phyloP scores from a whole-genome alignment of 2,329 filamentous ascomycete genomes.

The Mariannaea elegans region DNA sequence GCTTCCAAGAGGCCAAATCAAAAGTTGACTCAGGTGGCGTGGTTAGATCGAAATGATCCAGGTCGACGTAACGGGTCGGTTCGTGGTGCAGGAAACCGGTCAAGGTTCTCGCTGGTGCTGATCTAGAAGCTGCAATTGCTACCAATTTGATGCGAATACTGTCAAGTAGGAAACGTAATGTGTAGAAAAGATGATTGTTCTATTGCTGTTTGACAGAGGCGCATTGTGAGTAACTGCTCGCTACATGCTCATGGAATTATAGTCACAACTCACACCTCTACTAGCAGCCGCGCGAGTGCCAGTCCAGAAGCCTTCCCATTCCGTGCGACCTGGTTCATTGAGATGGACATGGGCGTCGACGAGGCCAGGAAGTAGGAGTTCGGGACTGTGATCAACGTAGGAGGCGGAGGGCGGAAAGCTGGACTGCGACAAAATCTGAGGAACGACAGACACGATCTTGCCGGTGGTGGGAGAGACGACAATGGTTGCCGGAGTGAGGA shows the following conservation, averaged over 20 bases:
- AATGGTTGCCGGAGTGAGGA: slow-evolving; percentile 83
- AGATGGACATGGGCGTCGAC: slow-evolving; percentile 98
- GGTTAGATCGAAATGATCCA: too few relatives aligned
- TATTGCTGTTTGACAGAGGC: slow-evolving; percentile 83
- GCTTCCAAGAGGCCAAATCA: too few relatives aligned
- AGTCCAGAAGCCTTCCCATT: slow-evolving; percentile 98
- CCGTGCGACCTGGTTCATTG: slow-evolving; percentile 94
- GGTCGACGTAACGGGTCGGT: too few relatives aligned
- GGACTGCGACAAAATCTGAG: slow-evolving; percentile 76
- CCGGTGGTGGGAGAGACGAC: slow-evolving; percentile 80
- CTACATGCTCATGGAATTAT: background rate
- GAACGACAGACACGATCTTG: slow-evolving; percentile 82
- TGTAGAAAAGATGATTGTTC: too few relatives aligned
- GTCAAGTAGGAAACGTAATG: too few relatives aligned
- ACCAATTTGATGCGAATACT: too few relatives aligned
- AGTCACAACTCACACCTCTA: slow-evolving; percentile 77
- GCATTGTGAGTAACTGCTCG: slow-evolving; percentile 22
- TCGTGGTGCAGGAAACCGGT: too few relatives aligned
- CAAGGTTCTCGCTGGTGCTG: too few relatives aligned
- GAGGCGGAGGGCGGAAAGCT: slow-evolving; percentile 76
- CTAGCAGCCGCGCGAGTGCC: slow-evolving; percentile 94
- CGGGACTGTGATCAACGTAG: slow-evolving; percentile 86
- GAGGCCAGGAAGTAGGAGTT: slow-evolving; percentile 86
- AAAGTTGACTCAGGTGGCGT: too few relatives aligned
- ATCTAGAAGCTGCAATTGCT: too few relatives aligned